phyloP scores from a whole-genome alignment of 1,284 basidiomycete species.

The Ustilago cynodontis region DNA sequence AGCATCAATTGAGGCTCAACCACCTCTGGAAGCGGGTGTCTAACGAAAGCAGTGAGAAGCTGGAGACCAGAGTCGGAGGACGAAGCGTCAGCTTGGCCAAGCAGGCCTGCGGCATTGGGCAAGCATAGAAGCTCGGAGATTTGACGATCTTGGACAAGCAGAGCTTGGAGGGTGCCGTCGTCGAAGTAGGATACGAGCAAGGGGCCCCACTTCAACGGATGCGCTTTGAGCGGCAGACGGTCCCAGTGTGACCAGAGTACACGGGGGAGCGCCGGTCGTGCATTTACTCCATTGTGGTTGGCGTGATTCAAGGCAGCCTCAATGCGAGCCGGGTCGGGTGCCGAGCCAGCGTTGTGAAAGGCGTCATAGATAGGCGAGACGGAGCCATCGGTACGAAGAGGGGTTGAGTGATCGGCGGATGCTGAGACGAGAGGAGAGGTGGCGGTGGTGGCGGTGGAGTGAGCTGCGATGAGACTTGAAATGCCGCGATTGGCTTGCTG shows the following conservation, averaged over 20 bases:
- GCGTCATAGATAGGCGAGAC: conserved; percentile 51
- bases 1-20: conserved; percentile 27
- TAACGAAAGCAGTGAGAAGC: conserved; percentile 24
- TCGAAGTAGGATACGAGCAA: conserved; percentile 38
- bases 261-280: conserved; percentile 1
- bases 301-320: conserved; percentile 22
- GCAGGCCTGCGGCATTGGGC: conserved; percentile 19
- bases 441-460: conserved; percentile 8
- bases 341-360: conserved; percentile 35
- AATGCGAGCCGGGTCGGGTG: conserved; percentile 25
- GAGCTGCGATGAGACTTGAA: conserved; percentile 33
- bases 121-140: conserved; percentile 43
- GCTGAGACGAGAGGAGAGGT: conserved; percentile 21
- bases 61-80: neutral
- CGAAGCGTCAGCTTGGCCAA: conserved; percentile 4
- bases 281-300: neutral
- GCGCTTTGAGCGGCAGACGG: conserved; percentile 14
- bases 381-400: conserved; percentile 37
- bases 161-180: conserved; percentile 39
- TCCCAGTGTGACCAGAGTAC: conserved; percentile 52
- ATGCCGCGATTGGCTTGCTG: conserved; percentile 48
- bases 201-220: conserved; percentile 17
- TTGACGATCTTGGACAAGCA: conserved; percentile 36
- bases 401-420: conserved; percentile 13
- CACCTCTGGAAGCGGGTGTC: conserved; percentile 19